Base-by-base conservation (phyloP, 2,329 filamentous ascomycete species). In the Colletotrichum sansevieriae region DNA sequence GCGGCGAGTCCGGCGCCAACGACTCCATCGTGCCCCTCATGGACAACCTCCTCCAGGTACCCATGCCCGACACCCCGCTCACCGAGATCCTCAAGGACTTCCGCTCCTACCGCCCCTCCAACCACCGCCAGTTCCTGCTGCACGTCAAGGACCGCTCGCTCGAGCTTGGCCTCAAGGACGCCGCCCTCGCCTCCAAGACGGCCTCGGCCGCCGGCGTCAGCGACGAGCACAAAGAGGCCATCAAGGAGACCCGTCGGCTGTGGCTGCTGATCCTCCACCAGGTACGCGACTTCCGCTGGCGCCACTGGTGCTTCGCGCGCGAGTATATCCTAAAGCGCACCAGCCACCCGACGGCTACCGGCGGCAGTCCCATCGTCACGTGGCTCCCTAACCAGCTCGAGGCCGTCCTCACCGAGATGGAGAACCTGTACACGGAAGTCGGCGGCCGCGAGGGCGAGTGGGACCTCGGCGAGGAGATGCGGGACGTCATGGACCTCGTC, bases 21-120 rank as follows among this genome's bases (percentile, higher is more conserved):
- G 95, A 98, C 82, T 92, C 91, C 82, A 98, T 98, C 85, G 91
- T 97, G 63, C 95, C 95, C 3, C 88, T 98, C 3, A 90, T 95
- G 75, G 95, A 98, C 79, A 95, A 95, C 78, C 86, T 98, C 59
- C 87, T 96, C 65, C 88, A 96, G 77, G 90, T 98, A 51, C 85
- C 89, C 71, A 97, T 98, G 94, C 95, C 95, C 1, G 83, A 90
- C 62, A 98, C 94, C 4, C 95, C 95, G 0, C 88, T 98, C 52
- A 98, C 95, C 0, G 89, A 91, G 64, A 97, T 97, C 77, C 86
- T 98, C 20, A 84, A 89, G 72, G 95, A 98, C 78, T 98, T 98
- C 84, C 88, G 95, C 71, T 86, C 91, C 76, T 98, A 98, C 80
- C 88, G 95, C 0, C 95, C 95, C 3, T 92, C 91, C 62, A 95